These are phyloP conservation scores for Pseudogymnoascus sp. DNA, from an alignment of 2,329 filamentous ascomycete genomes.

Conservation along the genomic window DNA sequence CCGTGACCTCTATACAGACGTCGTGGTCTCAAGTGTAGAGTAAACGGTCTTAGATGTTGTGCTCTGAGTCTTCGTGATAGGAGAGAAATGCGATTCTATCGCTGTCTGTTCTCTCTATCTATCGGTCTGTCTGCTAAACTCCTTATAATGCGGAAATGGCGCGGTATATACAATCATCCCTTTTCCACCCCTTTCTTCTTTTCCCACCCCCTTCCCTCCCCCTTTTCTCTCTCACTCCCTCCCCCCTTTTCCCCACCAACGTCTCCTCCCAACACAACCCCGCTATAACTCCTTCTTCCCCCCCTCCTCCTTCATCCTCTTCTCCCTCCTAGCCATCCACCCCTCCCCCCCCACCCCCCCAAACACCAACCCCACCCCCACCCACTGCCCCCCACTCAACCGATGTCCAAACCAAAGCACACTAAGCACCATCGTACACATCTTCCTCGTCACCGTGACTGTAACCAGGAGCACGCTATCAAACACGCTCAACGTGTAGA, in stretches of 20 bases:
- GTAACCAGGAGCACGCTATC: constrained; percentile 88
- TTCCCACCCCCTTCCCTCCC: too few species aligned
- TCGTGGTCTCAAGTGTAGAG: too few species aligned
- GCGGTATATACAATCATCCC: neutral
- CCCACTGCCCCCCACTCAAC: constrained; percentile 82
- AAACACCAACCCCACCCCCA: constrained; percentile 87
- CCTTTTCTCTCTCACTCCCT: too few species aligned
- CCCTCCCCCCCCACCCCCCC: constrained; percentile 91
- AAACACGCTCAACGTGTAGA: constrained; percentile 89
- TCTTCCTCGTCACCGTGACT: constrained; percentile 95
- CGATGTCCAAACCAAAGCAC: constrained; percentile 91
- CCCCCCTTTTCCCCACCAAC: too few species aligned
- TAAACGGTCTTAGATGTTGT: too few species aligned
- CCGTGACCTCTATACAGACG: too few species aligned
- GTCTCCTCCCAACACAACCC: neutral
- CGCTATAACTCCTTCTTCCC: neutral
- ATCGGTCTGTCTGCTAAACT: neutral
- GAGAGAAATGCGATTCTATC: too few species aligned
- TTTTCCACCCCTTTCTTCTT: neutral
- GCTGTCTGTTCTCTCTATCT: too few species aligned
- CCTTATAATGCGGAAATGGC: neutral
- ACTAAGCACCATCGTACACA: constrained; percentile 97
- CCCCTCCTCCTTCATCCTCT: constrained; percentile 61
- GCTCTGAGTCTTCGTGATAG: too few species aligned
- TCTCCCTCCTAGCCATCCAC: constrained; percentile 70